Conservation (phyloP, 179 eudicot species). For the Silene vulgaris region DNA sequence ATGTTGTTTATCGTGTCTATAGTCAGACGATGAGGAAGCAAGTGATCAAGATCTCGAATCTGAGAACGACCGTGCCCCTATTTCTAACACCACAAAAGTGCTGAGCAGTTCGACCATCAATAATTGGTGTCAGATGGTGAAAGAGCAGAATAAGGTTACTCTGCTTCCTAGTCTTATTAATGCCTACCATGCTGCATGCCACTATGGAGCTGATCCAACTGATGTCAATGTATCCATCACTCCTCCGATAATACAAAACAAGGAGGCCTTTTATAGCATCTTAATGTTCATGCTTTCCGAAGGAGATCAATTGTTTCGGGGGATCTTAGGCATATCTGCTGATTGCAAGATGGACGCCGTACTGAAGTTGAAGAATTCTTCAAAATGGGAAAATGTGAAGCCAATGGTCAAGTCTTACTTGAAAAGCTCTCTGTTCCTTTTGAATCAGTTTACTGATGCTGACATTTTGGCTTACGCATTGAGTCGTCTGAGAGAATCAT, state of each 20-base stretch:
- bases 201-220: constrained; percentile 55
- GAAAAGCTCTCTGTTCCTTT: constrained; percentile 63
- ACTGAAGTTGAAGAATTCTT: constrained; percentile 46
- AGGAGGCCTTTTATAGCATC: constrained; percentile 51
- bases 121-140: constrained; percentile 51
- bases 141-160: constrained; percentile 43
- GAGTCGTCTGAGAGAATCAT: constrained; percentile 60
- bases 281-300: constrained; percentile 64
- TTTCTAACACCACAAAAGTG: constrained; percentile 30
- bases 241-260: constrained; percentile 38
- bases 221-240: constrained; percentile 23
- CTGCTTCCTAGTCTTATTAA: constrained; percentile 62
- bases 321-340: constrained; percentile 45
- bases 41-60: constrained; percentile 29
- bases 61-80: constrained; percentile 28
- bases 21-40: constrained; percentile 65
- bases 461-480: constrained; percentile 60
- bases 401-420: constrained; percentile 74
- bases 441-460: constrained; percentile 70
- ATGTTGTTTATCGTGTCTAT: constrained; percentile 29
- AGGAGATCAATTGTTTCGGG: constrained; percentile 63
- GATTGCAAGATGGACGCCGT: constrained; percentile 52
- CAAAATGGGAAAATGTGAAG: constrained; percentile 63
- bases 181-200: constrained; percentile 81
- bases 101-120: constrained; percentile 42